Percentiles rank a stretch among this genome's conserved stretches.
Evolutionary conservation across 139 green algal species (phyloP).

Genomic region (Spirogloea muscicola): DNA sequence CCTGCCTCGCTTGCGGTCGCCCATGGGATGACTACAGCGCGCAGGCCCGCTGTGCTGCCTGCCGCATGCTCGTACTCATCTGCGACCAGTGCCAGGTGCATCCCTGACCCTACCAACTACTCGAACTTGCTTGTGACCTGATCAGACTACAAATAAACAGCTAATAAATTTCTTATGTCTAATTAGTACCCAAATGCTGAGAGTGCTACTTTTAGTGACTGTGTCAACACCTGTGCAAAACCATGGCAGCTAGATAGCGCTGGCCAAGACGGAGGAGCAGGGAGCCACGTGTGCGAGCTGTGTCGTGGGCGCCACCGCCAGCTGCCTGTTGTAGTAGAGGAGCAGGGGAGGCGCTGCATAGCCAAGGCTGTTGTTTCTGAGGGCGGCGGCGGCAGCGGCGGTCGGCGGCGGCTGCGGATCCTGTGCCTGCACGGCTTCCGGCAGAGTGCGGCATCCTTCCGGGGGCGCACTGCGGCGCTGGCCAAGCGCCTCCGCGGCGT

Average conservation of each 20-base stretch:
- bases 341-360: no score
- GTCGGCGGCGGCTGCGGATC: conserved; percentile 57
- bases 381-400: conserved; percentile 6
- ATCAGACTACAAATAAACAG: no score
- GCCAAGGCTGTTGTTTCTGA: no score
- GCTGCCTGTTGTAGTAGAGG: neutral
- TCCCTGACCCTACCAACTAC: no score
- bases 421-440: conserved; percentile 88
- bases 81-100: conserved; percentile 53
- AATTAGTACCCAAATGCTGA: no score
- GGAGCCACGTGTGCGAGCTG: no score
- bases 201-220: no score
- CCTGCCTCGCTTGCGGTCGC: conserved; percentile 56
- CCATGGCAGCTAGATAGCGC: no score
- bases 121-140: no score
- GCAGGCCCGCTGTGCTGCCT: conserved; percentile 51
- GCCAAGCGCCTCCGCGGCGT: conserved; percentile 58
- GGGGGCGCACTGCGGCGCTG: conserved; percentile 62
- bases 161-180: no score
- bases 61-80: conserved; percentile 62
- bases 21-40: conserved; percentile 60
- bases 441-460: conserved; percentile 66
- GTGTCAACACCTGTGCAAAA: no score
- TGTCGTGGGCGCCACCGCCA: no score
- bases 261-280: neutral